Evolutionary conservation across 805 yeast species (phyloP).

Genomic region (Isabelozyma gotoi): DNA sequence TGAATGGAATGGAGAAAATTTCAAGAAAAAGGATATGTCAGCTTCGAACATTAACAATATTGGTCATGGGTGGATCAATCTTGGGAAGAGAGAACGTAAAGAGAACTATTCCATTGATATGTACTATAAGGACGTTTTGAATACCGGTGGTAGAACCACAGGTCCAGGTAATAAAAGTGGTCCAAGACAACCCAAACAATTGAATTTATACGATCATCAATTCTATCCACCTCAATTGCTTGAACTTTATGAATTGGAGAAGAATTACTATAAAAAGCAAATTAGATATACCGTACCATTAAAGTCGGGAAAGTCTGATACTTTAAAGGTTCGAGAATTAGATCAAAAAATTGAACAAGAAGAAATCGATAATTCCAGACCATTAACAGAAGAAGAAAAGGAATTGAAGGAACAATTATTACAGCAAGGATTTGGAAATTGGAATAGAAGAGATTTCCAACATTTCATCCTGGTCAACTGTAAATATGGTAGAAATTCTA

Average conservation of each 20-base stretch:
- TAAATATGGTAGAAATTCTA: constrained; percentile 77
- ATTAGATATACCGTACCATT: constrained; percentile 64
- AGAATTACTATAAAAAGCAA: constrained; percentile 69
- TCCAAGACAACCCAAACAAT: constrained; percentile 83
- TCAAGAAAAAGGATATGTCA: constrained; percentile 56
- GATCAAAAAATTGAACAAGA: constrained; percentile 61
- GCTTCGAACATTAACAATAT: constrained; percentile 47
- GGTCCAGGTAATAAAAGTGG: constrained; percentile 44
- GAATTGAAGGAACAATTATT: constrained; percentile 57
- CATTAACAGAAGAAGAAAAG: constrained; percentile 82
- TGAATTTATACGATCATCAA: constrained; percentile 85
- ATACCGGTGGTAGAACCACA: constrained; percentile 63
- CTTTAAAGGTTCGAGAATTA: constrained; percentile 31
- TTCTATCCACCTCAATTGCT: constrained; percentile 77
- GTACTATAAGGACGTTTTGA: constrained; percentile 78
- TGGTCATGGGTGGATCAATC: constrained; percentile 74
- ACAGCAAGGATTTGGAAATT: constrained; percentile 68
- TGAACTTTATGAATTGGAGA: constrained; percentile 79
- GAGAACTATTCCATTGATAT: constrained; percentile 85
- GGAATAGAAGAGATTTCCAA: constrained; percentile 87
- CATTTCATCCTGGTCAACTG: constrained; percentile 73
- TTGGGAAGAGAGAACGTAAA: constrained; percentile 80
- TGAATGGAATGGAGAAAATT: constrained; percentile 87
- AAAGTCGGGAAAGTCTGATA: constrained; percentile 48
- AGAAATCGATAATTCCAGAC: constrained; percentile 74